Percentiles rank a stretch among this genome's conserved stretches.
Evolutionary conservation across 2,329 filamentous ascomycete species (phyloP).

Genomic region (Mollisiaceae sp.): DNA sequence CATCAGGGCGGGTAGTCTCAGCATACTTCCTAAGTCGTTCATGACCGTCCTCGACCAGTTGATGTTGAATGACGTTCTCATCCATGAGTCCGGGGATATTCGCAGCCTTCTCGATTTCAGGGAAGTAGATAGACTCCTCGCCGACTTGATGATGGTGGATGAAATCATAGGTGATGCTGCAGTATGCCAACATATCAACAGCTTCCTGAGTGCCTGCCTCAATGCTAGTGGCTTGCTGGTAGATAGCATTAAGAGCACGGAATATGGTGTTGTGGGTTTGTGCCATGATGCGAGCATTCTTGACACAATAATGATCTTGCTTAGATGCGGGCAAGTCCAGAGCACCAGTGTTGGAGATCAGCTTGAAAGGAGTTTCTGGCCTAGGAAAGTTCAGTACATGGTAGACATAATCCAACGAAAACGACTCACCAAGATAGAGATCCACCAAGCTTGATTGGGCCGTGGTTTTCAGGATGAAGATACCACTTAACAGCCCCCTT

Average conservation of each 20-base stretch:
- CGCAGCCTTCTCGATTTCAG: constrained; percentile 42
- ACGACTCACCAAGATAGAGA: constrained; percentile 24
- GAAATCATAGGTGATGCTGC: constrained; percentile 40
- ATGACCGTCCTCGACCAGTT: constrained; percentile 42
- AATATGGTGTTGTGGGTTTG: constrained; percentile 42
- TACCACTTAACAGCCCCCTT: constrained; percentile 33
- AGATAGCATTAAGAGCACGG: constrained; percentile 43
- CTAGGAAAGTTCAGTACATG: constrained; percentile 6
- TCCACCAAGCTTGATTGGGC: constrained; percentile 23
- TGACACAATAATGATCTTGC: constrained; percentile 29
- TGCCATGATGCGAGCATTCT: constrained; percentile 39
- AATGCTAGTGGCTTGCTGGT: constrained; percentile 42
- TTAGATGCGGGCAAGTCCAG: constrained; percentile 21
- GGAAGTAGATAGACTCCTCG: constrained; percentile 46
- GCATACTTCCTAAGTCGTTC: constrained; percentile 39
- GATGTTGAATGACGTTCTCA: constrained; percentile 43
- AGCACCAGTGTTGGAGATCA: constrained; percentile 29
- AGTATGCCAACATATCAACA: constrained; percentile 42
- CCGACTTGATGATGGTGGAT: constrained; percentile 45
- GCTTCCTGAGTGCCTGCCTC: constrained; percentile 38
- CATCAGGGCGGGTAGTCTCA: constrained; percentile 31
- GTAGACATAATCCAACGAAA: neutral
- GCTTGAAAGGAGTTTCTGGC: constrained; percentile 30
- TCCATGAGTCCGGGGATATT: constrained; percentile 42
- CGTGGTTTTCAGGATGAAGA: constrained; percentile 29